Evolutionary conservation across 371 early-diverging fungal genomes (phyloP).

Genomic region (Zopfochytrium polystomum): DNA sequence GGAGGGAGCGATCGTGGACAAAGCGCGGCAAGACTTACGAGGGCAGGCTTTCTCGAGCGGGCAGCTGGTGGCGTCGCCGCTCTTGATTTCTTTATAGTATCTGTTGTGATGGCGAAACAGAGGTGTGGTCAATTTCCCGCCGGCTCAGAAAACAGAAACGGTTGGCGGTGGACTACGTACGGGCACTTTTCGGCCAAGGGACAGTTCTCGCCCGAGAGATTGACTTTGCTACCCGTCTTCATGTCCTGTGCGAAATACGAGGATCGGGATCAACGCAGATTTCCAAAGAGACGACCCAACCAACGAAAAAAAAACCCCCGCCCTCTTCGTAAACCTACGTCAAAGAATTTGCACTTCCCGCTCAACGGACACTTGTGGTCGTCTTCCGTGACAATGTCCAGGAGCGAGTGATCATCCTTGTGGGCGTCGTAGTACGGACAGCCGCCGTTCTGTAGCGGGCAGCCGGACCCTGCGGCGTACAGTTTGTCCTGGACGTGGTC

Average conservation of each 20-base stretch:
- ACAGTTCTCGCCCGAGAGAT: constrained; percentile 10
- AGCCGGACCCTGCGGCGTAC: constrained; percentile 13
- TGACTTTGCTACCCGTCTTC: constrained; percentile 18
- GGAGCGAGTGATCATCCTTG: constrained; percentile 5
- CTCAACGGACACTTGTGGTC: constrained; percentile 13
- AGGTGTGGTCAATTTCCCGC: too few species aligned
- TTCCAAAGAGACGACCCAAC: too few species aligned
- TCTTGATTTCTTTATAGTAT: constrained; percentile 2
- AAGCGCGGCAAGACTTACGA: background rate
- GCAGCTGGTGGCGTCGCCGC: background rate
- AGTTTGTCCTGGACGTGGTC: too few species aligned
- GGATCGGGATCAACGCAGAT: too few species aligned
- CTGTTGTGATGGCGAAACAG: background rate
- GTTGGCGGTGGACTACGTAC: background rate
- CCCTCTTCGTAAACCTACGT: constrained; percentile 1
- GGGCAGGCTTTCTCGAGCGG: background rate
- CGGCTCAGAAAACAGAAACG: constrained; percentile 1
- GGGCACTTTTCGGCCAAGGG: constrained; percentile 18
- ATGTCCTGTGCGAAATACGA: constrained; percentile 15
- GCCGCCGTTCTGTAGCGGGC: constrained; percentile 20
- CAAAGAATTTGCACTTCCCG: constrained; percentile 12
- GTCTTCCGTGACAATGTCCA: constrained; percentile 11
- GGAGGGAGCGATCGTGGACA: too few species aligned
- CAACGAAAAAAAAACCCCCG: too few species aligned
- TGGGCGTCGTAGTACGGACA: constrained; percentile 24